Conservation (phyloP, 345 rosid species). For the Xanthoceras sorbifolium region DNA sequence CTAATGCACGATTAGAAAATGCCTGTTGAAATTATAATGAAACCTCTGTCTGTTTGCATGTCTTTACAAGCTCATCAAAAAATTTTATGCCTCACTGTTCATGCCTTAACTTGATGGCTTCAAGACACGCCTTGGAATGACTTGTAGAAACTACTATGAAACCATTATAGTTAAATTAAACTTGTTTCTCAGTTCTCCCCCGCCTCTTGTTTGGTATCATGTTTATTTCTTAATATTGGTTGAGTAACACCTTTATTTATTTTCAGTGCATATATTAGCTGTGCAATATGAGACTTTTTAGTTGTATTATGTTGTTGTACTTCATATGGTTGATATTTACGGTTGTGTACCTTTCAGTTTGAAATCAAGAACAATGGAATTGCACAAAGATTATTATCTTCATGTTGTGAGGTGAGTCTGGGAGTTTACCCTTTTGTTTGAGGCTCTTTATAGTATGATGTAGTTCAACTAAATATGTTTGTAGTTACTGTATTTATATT, state of each 20-base stretch:
- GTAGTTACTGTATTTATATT: background rate
- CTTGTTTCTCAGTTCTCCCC: background rate
- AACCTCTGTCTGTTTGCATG: background rate
- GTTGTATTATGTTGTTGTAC: constrained; percentile 2
- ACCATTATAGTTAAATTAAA: background rate
- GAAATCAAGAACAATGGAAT: constrained; percentile 57
- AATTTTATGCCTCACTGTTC: background rate
- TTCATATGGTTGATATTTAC: constrained; percentile 22
- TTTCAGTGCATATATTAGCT: background rate
- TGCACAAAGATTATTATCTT: constrained; percentile 64
- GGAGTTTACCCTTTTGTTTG: background rate
- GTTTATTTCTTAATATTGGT: background rate
- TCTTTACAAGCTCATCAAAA: background rate
- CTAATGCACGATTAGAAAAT: background rate
- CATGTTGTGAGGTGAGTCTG: constrained; percentile 81
- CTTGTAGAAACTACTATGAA: background rate
- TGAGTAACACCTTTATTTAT: background rate
- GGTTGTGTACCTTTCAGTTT: constrained; percentile 40
- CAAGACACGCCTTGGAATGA: background rate
- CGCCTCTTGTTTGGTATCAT: background rate
- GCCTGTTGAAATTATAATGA: background rate
- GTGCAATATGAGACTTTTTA: background rate
- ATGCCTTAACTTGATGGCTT: too few relatives aligned
- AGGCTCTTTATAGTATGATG: background rate
- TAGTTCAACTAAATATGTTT: background rate